These are phyloP conservation scores for Houttuynia cordata DNA, from an alignment of 164 flowering plant genomes.

Conservation along the genomic window DNA sequence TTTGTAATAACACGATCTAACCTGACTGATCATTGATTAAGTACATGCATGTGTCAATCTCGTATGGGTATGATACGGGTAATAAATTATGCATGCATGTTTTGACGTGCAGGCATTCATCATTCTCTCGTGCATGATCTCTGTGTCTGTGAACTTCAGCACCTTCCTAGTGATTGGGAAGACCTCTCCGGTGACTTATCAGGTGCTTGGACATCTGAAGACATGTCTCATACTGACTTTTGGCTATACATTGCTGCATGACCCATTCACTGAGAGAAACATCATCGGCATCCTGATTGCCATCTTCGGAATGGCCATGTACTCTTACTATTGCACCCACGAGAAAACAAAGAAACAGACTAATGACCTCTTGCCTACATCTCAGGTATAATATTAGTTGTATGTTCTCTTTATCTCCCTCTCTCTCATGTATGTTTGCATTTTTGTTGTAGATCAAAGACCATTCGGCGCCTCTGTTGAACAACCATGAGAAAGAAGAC, in stretches of 20 bases:
- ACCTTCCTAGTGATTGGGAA: conserved; percentile 91
- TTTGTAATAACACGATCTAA: conserved; percentile 37
- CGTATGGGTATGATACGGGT: background rate
- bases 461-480: conserved; percentile 34
- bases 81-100: background rate
- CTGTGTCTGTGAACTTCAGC: conserved; percentile 92
- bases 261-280: conserved; percentile 85
- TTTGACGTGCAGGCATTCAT: conserved; percentile 54
- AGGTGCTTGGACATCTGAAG: conserved; percentile 94
- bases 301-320: conserved; percentile 76
- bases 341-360: conserved; percentile 56
- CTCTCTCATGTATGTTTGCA: background rate
- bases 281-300: conserved; percentile 72
- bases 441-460: conserved; percentile 37
- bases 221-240: conserved; percentile 85
- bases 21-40: no score
- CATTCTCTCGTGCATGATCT: conserved; percentile 67
- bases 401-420: background rate
- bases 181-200: conserved; percentile 95
- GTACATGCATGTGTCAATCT: background rate
- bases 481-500: conserved; percentile 39
- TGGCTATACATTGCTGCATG: conserved; percentile 81
- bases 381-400: conserved; percentile 42
- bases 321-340: conserved; percentile 69
- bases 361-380: conserved; percentile 18